Percentiles rank a stretch among this genome's conserved stretches.
These are phyloP conservation scores for Rhexocercosporidium sp. DNA, from an alignment of 2,329 filamentous ascomycete species.

Conservation along the genomic window DNA sequence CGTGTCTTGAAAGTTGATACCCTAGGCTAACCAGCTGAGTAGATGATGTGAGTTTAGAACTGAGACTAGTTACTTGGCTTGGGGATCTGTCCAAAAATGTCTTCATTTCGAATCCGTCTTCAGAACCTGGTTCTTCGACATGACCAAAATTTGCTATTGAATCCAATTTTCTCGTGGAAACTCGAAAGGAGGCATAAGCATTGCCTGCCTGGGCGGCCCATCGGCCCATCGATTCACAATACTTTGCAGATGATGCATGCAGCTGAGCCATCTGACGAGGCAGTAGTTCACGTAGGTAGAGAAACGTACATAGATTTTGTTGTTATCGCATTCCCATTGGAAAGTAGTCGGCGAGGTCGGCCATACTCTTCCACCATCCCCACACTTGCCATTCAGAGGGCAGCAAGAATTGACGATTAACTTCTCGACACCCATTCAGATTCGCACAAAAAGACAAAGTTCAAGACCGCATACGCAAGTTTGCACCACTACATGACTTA, in stretches of 20 bases:
- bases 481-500: not conserved
- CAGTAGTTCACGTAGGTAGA: not conserved
- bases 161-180: no score
- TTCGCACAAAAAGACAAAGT: not conserved
- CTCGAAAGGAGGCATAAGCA: not conserved
- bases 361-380: not conserved
- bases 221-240: not conserved
- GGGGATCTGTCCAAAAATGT: not conserved
- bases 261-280: not conserved
- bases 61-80: not conserved
- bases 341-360: not conserved
- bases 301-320: not conserved
- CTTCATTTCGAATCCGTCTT: no score
- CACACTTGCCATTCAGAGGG: not conserved
- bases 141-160: no score
- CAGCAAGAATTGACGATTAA: not conserved
- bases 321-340: conserved; percentile 1
- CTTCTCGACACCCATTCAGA: not conserved
- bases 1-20: not conserved
- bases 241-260: not conserved
- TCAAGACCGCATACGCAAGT: not conserved
- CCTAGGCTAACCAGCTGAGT: not conserved
- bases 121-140: not conserved
- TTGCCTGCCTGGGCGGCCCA: not conserved
- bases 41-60: no score